These are phyloP conservation scores for Didymella glomerata DNA, from an alignment of 2,329 filamentous ascomycete genomes.

Conservation along the genomic window DNA sequence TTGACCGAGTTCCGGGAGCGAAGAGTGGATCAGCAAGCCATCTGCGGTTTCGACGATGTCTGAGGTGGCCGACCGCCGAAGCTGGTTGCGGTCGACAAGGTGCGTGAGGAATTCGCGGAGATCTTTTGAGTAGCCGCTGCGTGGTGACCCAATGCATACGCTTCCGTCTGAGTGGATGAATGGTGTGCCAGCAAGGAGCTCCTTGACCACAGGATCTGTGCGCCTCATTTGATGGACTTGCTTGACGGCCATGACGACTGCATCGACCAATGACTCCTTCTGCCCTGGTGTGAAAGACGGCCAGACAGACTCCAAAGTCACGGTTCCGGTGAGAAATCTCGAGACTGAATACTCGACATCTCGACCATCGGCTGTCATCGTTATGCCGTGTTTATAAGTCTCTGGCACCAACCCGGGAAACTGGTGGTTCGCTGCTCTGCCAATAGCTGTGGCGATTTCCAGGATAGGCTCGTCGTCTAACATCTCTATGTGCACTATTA, in stretches of 20 bases:
- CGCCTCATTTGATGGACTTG: conserved; percentile 9
- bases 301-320: conserved; percentile 15
- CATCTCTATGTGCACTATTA: conserved; percentile 10
- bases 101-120: conserved; percentile 16
- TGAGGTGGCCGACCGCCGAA: conserved; percentile 12
- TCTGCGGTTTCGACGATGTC: conserved; percentile 17
- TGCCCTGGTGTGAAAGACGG: conserved; percentile 1
- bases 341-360: conserved; percentile 15
- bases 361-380: conserved; percentile 16
- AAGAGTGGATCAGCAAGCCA: conserved; percentile 13
- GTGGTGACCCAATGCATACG: conserved; percentile 12
- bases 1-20: conserved; percentile 14
- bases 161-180: conserved; percentile 12
- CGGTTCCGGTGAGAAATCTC: conserved; percentile 15
- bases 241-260: conserved; percentile 13
- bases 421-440: conserved; percentile 18
- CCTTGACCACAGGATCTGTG: conserved; percentile 12
- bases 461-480: conserved; percentile 12
- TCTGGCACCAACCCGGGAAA: conserved; percentile 16
- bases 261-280: conserved; percentile 15
- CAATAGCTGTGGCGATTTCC: conserved; percentile 13
- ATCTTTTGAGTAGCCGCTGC: conserved; percentile 12
- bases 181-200: conserved; percentile 10
- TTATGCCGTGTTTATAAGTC: conserved; percentile 8
- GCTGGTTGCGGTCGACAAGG: conserved; percentile 13